Base-by-base conservation (phyloP, 805 yeast species). In the Pichia rugopelliculosa region DNA sequence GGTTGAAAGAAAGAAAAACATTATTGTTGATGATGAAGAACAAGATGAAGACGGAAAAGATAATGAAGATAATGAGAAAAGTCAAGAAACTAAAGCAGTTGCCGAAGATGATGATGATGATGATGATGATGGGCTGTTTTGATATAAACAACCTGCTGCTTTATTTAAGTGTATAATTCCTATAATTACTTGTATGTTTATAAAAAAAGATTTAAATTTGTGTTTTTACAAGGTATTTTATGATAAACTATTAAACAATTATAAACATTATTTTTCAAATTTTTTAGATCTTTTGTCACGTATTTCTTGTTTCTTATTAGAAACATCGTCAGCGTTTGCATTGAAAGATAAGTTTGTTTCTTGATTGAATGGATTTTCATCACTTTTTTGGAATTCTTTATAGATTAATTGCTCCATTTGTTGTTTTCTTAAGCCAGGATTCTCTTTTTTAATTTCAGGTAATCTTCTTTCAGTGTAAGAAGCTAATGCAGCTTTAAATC, bases 311-410 rank as follows among this genome's bases (percentile, higher is more conserved):
- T 63, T 65, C 39, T 56, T 52, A 6, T 64, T 57, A 58, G 72
- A 72, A 42, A 83, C 75, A 24, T 72, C 76, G 6, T 67, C 68
- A 64, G 74, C 76, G 62, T 70, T 69, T 15, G 95, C 88, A 59
- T 87, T 82, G 69, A 71, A 83, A 37, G 67, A 61, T 33, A 82
- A 71, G 51, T 75, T 80, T 30, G 85, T 81, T 46, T 72, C 80
- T 66, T 82, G 89, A 70, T 87, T 87, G 79, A 87, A 82, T 41
- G 96, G 96, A 65, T 87, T 87, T 58, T 84, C 88, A 17, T 80
- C 80, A 41, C 83, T 74, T 69, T 84, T 86, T 66, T 83, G 83
- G 72, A 87, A 87, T 68, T 87, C 96, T 69, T 85, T 86, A 67
- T 72, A 79, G 30, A 82, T 68, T 55, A 85, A 66, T 58, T 86